Evolutionary conservation across 345 rosid genomes (phyloP).

Genomic region (Passiflora organensis): DNA sequence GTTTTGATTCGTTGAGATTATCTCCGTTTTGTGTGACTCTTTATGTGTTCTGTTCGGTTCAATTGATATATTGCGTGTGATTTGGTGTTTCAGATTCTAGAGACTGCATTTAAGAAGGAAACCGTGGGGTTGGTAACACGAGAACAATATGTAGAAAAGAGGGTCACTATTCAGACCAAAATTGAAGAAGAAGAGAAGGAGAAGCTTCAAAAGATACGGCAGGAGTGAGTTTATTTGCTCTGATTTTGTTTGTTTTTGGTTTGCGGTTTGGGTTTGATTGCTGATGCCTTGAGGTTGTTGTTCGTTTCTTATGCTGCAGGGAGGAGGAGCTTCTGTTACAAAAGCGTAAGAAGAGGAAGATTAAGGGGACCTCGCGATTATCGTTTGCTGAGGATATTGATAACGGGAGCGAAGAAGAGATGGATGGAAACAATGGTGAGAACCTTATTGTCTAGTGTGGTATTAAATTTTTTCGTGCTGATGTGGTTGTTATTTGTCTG

Average conservation of each 20-base stretch:
- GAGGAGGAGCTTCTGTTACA: conserved; percentile 86
- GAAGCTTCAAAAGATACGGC: conserved; percentile 82
- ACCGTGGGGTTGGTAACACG: conserved; percentile 95
- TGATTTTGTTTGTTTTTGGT: background rate
- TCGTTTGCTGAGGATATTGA: conserved; percentile 87
- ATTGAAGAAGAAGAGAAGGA: conserved; percentile 98
- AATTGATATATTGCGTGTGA: too few relatives aligned
- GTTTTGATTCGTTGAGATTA: background rate
- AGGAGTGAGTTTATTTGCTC: conserved; percentile 54
- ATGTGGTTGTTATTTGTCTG: too few relatives aligned
- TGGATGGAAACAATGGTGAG: conserved; percentile 46
- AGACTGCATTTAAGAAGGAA: conserved; percentile 97
- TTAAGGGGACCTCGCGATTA: conserved; percentile 64
- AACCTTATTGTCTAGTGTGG: background rate
- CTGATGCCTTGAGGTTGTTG: conserved; percentile 5
- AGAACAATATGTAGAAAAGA: conserved; percentile 98
- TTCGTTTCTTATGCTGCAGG: conserved; percentile 29
- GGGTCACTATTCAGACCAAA: conserved; percentile 89
- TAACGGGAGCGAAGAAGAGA: conserved; percentile 69
- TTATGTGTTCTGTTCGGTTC: background rate
- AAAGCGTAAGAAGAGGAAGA: conserved; percentile 88
- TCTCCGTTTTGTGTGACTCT: background rate
- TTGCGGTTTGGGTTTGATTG: background rate
- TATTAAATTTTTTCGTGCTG: too few relatives aligned
- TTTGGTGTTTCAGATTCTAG: conserved; percentile 56